Base-by-base conservation (phyloP, 148 eudicot genomes). In the Nepenthes gracilis region DNA sequence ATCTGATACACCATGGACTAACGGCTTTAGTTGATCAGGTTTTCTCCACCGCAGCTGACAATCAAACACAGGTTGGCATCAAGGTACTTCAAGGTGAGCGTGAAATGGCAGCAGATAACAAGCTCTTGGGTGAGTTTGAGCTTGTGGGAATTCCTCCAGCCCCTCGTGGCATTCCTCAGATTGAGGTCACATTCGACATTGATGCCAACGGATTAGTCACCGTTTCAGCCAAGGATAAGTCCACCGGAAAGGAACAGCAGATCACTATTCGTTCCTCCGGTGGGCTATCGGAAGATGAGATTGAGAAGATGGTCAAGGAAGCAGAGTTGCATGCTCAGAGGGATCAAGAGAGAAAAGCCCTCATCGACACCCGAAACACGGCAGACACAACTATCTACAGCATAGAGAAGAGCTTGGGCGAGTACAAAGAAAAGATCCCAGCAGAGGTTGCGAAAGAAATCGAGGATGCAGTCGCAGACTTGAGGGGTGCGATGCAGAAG, bases 31-130 rank as follows among this genome's bases (percentile, higher is more conserved):
- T 59, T 5, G 6, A 49, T 38, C 78, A 93, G 98, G 87, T 83
- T 57, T 93, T 93, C 69, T 93, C 98, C 38, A 93, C 98, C 0
- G 98, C 98, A 6, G 96, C 98, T 33, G 98, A 93, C 70, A 93
- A 93, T 80, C 98, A 93, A 68, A 93, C 96, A 59, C 98, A 93
- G 57, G 98, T 93, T 15, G 98, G 98, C 5, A 93, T 93, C 45
- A 93, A 86, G 64, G 98, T 93, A 2, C 47, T 93, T 5, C 98
- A 93, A 75, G 98, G 98, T 33, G 98, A 93, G 65, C 88, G 98
- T 57, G 98, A 93, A 63, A 88, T 93, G 96, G 96, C 98, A 2
- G 2, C 87, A 1, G 96, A 93, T 79, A 93, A 93, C 75, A 93
- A 93, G 72, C 23, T 74, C 35, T 72, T 93, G 0, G 98, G 98